Evolutionary conservation across 345 rosid genomes (phyloP).

Genomic region (Hypericum perforatum): DNA sequence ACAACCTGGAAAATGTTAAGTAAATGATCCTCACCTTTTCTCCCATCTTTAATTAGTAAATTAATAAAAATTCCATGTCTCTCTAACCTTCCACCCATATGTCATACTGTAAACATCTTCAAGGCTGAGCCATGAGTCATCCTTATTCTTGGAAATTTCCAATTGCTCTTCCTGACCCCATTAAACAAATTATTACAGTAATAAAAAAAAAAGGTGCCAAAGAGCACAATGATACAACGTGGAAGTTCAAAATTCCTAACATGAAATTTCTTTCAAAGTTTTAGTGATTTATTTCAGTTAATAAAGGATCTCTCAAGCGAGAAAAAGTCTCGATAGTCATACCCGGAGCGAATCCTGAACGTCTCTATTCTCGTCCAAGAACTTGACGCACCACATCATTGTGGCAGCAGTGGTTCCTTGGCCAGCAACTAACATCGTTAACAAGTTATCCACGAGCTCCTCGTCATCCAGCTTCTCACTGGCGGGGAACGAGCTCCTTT

Average conservation of each 20-base stretch:
- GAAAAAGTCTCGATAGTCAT: conserved; percentile 13
- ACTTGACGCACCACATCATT: conserved; percentile 60
- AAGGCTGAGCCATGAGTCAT: conserved; percentile 24
- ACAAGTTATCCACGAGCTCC: conserved; percentile 47
- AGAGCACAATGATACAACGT: no score
- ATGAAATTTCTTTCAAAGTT: no score
- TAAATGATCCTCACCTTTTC: no score
- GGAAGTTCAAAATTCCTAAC: no score
- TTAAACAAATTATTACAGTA: no score
- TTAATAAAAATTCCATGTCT: neutral
- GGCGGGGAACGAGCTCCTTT: conserved; percentile 32
- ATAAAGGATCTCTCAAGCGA: no score
- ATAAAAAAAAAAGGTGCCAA: no score
- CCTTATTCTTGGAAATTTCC: conserved; percentile 22
- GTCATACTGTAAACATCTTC: conserved; percentile 45
- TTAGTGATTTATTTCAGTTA: no score
- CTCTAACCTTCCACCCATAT: conserved; percentile 41
- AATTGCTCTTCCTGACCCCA: conserved; percentile 41
- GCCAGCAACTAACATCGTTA: conserved; percentile 48
- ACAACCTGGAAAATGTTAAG: conserved; percentile 31
- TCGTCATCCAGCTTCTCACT: conserved; percentile 38
- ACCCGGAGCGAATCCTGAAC: conserved; percentile 43
- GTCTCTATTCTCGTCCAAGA: conserved; percentile 32
- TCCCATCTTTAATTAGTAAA: no score
- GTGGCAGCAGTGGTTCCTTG: conserved; percentile 56